phyloP scores from a whole-genome alignment of 768 basidiomycete genomes.

The Cyclocybe aegerita region DNA sequence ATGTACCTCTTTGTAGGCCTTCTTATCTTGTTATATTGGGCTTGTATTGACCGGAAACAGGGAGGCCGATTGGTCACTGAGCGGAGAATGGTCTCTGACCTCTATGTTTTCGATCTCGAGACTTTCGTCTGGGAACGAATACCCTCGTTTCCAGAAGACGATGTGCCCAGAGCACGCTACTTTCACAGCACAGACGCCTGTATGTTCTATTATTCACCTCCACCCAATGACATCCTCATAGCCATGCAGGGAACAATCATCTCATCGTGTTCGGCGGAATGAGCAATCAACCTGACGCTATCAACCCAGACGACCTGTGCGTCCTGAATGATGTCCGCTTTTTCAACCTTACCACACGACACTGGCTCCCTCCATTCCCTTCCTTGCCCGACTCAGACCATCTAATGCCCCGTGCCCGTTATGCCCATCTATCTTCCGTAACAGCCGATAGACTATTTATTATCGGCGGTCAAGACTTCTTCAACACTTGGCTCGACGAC shows the following conservation, averaged over 20 bases:
- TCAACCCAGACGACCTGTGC: constrained; percentile 76
- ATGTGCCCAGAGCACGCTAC: constrained; percentile 81
- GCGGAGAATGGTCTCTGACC: constrained; percentile 85
- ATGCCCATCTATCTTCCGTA: constrained; percentile 91
- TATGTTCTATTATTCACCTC: constrained; percentile 29
- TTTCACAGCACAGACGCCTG: constrained; percentile 93
- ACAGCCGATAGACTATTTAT: constrained; percentile 83
- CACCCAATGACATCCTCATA: constrained; percentile 2
- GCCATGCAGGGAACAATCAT: constrained; percentile 73
- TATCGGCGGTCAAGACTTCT: constrained; percentile 94
- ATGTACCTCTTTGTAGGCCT: constrained; percentile 84
- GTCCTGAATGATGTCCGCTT: constrained; percentile 94
- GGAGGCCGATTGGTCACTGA: constrained; percentile 87
- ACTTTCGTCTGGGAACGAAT: constrained; percentile 81
- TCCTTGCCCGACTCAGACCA: constrained; percentile 39
- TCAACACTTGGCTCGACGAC: constrained; percentile 92
- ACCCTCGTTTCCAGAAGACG: constrained; percentile 57
- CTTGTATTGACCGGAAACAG: constrained; percentile 31
- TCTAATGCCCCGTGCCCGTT: constrained; percentile 78
- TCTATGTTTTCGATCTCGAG: constrained; percentile 87
- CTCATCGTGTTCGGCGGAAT: constrained; percentile 95
- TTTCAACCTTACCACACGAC: constrained; percentile 70
- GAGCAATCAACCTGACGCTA: constrained; percentile 74
- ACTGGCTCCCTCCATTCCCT: constrained; percentile 63
- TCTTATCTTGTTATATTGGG: not conserved